Evolutionary conservation across 306 rosid genomes (phyloP), one percentile per base, ranked within the genome.

Genomic region (Lablab purpureus): DNA sequence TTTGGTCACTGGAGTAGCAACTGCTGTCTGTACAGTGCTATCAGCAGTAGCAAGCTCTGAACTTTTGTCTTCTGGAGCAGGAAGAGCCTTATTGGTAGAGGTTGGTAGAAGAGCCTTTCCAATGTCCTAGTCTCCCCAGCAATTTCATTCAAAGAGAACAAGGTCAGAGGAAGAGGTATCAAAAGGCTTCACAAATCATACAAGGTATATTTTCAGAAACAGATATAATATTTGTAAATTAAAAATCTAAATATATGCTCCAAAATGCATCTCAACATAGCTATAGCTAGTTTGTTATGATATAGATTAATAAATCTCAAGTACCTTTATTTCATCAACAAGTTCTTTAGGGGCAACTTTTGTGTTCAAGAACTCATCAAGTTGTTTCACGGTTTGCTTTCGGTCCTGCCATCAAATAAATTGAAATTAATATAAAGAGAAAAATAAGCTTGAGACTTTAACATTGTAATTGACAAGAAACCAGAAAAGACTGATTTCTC

Each of bases 271-370:
- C 22, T 17, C 3, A 3, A 7, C 46, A 64, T 59, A 28, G 6
- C 47, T 40, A 32, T 62, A 43, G 27, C 62, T 23, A 34, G 68
- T 25, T 71, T 65, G 71, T 74, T 4, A 17, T 28, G 52, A 52
- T 28, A 13, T 6, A 65, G 41, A 36, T 41, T 3, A 15, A 13
- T 64, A 75, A 82, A 51, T 36, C 6, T 41, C 2, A 13, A 56
- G 51, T 75, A 95, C 99, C 98, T 87, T 87, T 50, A 96, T 83
- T 10, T 96, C 99, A 78, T 87, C 98, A 4, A 46, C 92, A 13
- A 96, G 87, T 79, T 90, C 98, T 79, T 87, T 81, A 15, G 97
- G 99, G 76, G 98, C 99, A 84, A 96, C 65, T 90, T 96, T 93
- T 67, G 97, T 89, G 88, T 82, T 89, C 82, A 96, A 87, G 88